Conservation (phyloP, 2,329 filamentous ascomycete species). For the Graphium sp. region DNA sequence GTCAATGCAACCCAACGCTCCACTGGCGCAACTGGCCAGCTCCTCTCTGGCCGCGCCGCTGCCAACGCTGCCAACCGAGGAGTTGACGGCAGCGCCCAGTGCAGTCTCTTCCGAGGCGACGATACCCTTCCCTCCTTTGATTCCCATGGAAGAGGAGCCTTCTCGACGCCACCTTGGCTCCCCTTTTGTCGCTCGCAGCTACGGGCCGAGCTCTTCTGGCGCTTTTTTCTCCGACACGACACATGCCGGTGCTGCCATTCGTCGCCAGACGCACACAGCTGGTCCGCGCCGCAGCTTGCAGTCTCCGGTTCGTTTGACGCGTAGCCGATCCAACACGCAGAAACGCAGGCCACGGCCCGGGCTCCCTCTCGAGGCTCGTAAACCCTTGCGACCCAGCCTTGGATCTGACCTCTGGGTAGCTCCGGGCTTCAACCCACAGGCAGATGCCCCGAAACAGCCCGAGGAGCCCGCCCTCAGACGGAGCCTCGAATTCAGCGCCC, state of each 20-base stretch:
- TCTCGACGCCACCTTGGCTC: conserved; percentile 25
- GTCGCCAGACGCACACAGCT: conserved; percentile 28
- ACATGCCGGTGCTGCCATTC: conserved; percentile 13
- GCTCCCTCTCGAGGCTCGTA: conserved; percentile 25
- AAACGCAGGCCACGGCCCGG: conserved; percentile 34
- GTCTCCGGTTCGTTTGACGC: conserved; percentile 32
- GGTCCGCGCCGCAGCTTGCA: conserved; percentile 31
- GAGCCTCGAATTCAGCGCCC: conserved; percentile 17
- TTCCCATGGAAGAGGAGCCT: conserved; percentile 2
- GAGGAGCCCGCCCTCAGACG: conserved; percentile 7
- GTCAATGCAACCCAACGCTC: conserved; percentile 45
- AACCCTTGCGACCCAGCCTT: conserved; percentile 33
- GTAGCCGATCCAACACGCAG: conserved; percentile 33
- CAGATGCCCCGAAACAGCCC: too few species aligned
- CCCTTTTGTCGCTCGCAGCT: conserved; percentile 39
- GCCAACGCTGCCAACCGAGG: not conserved
- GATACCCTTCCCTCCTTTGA: conserved; percentile 3
- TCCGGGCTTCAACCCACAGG: too few species aligned
- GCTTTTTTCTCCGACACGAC: conserved; percentile 21
- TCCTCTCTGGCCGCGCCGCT: conserved; percentile 15
- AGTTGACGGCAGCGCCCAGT: conserved; percentile 2
- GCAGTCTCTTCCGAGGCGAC: not conserved
- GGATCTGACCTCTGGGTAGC: conserved; percentile 35
- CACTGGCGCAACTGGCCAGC: conserved; percentile 40
- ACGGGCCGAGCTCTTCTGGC: conserved; percentile 42